Evolutionary conservation across 495 filamentous ascomycete species (phyloP), one percentile per base, ranked within the genome.

Genomic region (Aspergillus heteromorphus): DNA sequence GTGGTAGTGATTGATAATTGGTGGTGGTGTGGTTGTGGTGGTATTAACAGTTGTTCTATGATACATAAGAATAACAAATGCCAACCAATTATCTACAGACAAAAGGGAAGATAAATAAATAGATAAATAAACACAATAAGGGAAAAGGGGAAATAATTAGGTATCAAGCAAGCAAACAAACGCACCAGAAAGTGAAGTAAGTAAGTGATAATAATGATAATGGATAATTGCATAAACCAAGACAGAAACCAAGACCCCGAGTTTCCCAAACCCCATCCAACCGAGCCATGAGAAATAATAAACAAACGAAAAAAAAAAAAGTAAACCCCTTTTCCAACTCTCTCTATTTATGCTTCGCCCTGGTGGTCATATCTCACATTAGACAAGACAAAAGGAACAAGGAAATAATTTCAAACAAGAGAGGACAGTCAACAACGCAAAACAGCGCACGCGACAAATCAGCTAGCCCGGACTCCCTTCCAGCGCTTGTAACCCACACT

Each of bases 401-500:
- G 43, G 55, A 55, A 61, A 43, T 45, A 34, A 41, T 56, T 49
- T 51, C 47, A 57, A 57, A 51, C 57, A 43, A 52, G 10, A 48
- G 25, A 52, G 41, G 51, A 51, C 3, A 3, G 7, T 4, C 23
- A 27, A 27, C 36, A 53, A 30, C 34, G 13, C n/a, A 50, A 53
- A 21, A 50, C 13, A 14, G 19, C 20, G 23, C 42, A 4, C 7
- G 18, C 21, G 40, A 61, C 40, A 50, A 63, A 70, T 63, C 60
- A 64, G 63, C 62, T 56, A 59, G 45, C 57, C 61, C 63, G 59
- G 63, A 72, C 70, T 71, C 68, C 68, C 72, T 64, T 65, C 65
- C 59, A 60, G 65, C 57, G 57, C 56, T 59, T 48, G 59, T 58
- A 55, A 48, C 56, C 56, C 63, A 61, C 62, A 51, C 55, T 51